Conservation (phyloP, 768 basidiomycete genomes). For the Auriscalpium microsporum region DNA sequence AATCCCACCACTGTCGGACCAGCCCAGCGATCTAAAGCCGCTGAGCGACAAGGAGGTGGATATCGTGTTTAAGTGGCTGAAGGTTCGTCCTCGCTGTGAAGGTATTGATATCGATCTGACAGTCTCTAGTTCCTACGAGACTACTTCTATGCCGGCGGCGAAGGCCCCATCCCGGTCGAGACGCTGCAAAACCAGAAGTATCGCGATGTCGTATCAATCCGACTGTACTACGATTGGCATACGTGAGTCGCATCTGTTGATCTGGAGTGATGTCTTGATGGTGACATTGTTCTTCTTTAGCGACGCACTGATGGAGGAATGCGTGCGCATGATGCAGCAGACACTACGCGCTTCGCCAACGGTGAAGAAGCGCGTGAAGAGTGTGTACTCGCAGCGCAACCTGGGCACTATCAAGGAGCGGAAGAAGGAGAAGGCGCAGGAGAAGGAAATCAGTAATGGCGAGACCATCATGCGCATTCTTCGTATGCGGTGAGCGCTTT, state of each 20-base stretch:
- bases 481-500: constrained; percentile 69
- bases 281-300: constrained; percentile 28
- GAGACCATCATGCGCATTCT: constrained; percentile 93
- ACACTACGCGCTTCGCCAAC: constrained; percentile 65
- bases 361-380: constrained; percentile 85
- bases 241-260: constrained; percentile 44
- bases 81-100: constrained; percentile 39
- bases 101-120: constrained; percentile 1
- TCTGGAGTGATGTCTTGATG: constrained; percentile 4
- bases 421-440: constrained; percentile 85
- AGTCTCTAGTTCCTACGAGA: constrained; percentile 73
- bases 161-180: constrained; percentile 82
- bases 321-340: constrained; percentile 91
- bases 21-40: constrained; percentile 83
- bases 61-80: constrained; percentile 97
- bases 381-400: constrained; percentile 86
- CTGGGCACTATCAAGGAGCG: constrained; percentile 92
- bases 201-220: constrained; percentile 80
- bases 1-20: constrained; percentile 83
- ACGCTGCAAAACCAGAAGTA: constrained; percentile 91
- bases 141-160: constrained; percentile 92
- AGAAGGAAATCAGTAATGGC: constrained; percentile 63
- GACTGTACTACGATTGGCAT: constrained; percentile 94
- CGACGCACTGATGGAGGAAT: constrained; percentile 87
- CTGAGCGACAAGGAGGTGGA: constrained; percentile 95